Base-by-base conservation (phyloP, 176 grass and related monocot genomes). In the Aegilops sharonensis region DNA sequence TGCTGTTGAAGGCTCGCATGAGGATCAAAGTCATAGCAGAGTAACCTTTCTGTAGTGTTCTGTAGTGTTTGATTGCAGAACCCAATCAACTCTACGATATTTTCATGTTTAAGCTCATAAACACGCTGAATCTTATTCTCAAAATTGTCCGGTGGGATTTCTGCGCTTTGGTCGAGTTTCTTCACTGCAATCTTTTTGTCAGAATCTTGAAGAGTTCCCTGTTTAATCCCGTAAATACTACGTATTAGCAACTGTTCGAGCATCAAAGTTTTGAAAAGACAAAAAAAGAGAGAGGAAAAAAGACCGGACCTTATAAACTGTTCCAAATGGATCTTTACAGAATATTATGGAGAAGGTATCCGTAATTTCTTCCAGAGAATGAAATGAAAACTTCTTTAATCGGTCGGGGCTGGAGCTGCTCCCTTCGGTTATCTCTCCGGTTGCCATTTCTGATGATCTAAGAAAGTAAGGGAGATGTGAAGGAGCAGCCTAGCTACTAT, bases 31-130 rank as follows among this genome's bases (percentile, higher is more conserved):
- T 68, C 61, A 14, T 77, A 88, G 45, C 86, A 88, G 8, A 88
- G 60, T 29, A 82, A 34, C 32, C 34, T 76, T 82, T 88, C 48
- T 57, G 29, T 0, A 15, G 5, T 67, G 17, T 82, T 81, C 79
- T 15, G 4, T 1, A 8, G 21, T 81, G 57, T 82, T 66, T 87
- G 34, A 59, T 65, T 68, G 76, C 62, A 88, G 21, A 68, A 88
- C 7, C 62, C 59, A 45, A 82, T 2, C n/a, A 88, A n/a, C 61
- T 82, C 76, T 3, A 88, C 71, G 17, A 88, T 59, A 68, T 88
- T 88, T 43, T 0, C 54, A 36, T 88, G 86, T 2, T 82, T 77
- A 8, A 88, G 15, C 62, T 2, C 32, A 6, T 32, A 32, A 23
- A 82, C 9, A 60, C 11, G 68, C 17, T 4, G 8, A 57, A 76